These are phyloP conservation scores for Serendipita sp. DNA, from an alignment of 1,284 basidiomycete species.

Conservation along the genomic window DNA sequence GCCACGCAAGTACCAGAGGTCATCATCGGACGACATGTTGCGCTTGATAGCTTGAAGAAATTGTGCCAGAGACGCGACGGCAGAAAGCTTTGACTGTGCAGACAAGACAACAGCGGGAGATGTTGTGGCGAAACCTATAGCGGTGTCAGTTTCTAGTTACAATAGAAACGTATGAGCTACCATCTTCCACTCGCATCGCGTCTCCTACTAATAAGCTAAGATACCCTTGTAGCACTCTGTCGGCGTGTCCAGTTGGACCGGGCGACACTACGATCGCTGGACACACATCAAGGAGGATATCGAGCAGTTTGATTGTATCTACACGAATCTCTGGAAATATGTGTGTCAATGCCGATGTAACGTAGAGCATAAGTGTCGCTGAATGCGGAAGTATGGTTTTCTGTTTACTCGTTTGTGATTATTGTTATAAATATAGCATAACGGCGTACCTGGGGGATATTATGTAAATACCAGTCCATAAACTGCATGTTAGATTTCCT, in stretches of 20 bases:
- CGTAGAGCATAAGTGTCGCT: slow-evolving; percentile 64
- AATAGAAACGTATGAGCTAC: not conserved
- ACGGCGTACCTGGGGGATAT: slow-evolving; percentile 40
- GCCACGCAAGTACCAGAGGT: slow-evolving; percentile 11
- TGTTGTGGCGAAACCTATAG: slow-evolving; percentile 23
- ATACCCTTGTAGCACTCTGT: slow-evolving; percentile 58
- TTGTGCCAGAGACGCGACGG: slow-evolving; percentile 43
- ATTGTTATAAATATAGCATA: not conserved
- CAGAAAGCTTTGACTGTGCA: slow-evolving; percentile 43
- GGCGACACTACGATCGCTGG: slow-evolving; percentile 33
- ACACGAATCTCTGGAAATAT: slow-evolving; percentile 90
- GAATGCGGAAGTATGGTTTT: slow-evolving; percentile 57
- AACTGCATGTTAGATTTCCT: slow-evolving; percentile 28
- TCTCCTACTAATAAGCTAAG: slow-evolving; percentile 53
- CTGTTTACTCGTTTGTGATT: slow-evolving; percentile 24
- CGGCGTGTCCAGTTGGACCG: slow-evolving; percentile 31
- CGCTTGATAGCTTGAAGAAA: slow-evolving; percentile 34
- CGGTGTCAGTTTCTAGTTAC: slow-evolving; percentile 8
- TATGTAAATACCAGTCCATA: slow-evolving; percentile 57
- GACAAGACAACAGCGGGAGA: slow-evolving; percentile 31
- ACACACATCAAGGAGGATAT: slow-evolving; percentile 61
- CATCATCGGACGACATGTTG: not conserved
- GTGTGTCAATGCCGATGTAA: slow-evolving; percentile 82
- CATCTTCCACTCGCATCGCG: slow-evolving; percentile 7
- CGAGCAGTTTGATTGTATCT: slow-evolving; percentile 74